Percentiles rank a stretch among this genome's conserved stretches.
phyloP scores from a whole-genome alignment of 2,329 filamentous ascomycete species.

The Albophoma yamanashiensis region DNA sequence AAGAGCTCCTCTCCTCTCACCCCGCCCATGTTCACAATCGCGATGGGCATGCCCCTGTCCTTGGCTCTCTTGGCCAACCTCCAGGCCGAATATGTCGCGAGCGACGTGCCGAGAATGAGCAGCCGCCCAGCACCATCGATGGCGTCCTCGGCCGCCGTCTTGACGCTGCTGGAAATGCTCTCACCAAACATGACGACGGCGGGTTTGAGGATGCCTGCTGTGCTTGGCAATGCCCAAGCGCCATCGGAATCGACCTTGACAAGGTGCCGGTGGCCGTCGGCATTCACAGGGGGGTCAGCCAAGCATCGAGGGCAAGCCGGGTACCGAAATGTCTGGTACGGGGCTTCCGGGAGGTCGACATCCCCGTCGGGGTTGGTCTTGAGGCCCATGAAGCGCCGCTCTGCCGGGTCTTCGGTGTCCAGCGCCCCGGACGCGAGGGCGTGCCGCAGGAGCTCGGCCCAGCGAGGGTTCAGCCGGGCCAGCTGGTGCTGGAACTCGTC shows the following conservation, averaged over 20 bases:
- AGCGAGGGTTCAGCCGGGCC: slow-evolving; percentile 71
- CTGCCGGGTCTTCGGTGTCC: slow-evolving; percentile 63
- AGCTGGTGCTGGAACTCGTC: slow-evolving; percentile 67
- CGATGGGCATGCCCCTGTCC: slow-evolving; percentile 75
- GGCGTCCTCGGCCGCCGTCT: slow-evolving; percentile 65
- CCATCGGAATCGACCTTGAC: slow-evolving; percentile 72
- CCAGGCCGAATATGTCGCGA: slow-evolving; percentile 95
- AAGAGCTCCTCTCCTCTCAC: slow-evolving; percentile 69
- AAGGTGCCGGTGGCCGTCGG: slow-evolving; percentile 41
- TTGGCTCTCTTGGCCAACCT: slow-evolving; percentile 73
- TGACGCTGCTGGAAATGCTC: slow-evolving; percentile 61
- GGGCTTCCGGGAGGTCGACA: slow-evolving; percentile 76
- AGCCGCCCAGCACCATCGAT: slow-evolving; percentile 68
- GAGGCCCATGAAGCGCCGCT: slow-evolving; percentile 57
- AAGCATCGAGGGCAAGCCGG: slow-evolving; percentile 80
- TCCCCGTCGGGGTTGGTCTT: slow-evolving; percentile 91
- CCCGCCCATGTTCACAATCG: slow-evolving; percentile 79
- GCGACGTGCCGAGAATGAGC: slow-evolving; percentile 75
- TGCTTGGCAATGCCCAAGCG: slow-evolving; percentile 57
- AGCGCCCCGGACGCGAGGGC: slow-evolving; percentile 66
- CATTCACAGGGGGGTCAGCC: slow-evolving; percentile 43
- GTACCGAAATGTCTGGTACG: slow-evolving; percentile 84
- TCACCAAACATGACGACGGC: slow-evolving; percentile 97
- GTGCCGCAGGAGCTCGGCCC: slow-evolving; percentile 65
- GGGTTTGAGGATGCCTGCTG: slow-evolving; percentile 78